Percentiles rank a stretch among this genome's conserved stretches.
These are phyloP conservation scores for Tuber umbilicatum DNA, from an alignment of 495 filamentous ascomycete genomes.

Conservation along the genomic window DNA sequence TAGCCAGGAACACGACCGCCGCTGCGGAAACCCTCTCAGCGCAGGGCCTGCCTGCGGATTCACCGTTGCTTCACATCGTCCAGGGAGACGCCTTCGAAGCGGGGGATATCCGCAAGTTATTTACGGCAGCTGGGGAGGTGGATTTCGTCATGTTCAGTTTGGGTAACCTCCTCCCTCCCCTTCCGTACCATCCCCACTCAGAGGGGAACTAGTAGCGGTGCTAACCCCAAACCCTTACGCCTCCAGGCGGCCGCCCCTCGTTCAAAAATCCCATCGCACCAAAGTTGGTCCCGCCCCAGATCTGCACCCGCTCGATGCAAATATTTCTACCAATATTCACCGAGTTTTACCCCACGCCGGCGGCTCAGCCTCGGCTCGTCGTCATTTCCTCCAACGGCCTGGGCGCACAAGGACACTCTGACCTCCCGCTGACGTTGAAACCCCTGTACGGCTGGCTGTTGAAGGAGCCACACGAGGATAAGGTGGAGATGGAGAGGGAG, in stretches of 20 bases:
- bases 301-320: constrained; percentile 26
- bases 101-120: constrained; percentile 13
- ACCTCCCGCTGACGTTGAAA: constrained; percentile 43
- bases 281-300: constrained; percentile 21
- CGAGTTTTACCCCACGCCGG: constrained; percentile 15
- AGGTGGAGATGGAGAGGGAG: constrained; percentile 43
- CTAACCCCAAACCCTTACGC: neutral
- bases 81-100: constrained; percentile 21
- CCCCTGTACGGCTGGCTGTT: constrained; percentile 43
- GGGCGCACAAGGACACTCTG: constrained; percentile 37
- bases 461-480: constrained; percentile 45
- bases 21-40: constrained; percentile 6
- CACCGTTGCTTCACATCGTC: constrained; percentile 10
- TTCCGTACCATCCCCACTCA: neutral
- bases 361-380: constrained; percentile 24
- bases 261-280: constrained; percentile 26
- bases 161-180: constrained; percentile 3
- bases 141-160: constrained; percentile 23
- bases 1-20: constrained; percentile 7
- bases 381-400: constrained; percentile 41
- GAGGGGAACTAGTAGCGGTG: neutral
- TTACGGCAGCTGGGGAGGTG: constrained; percentile 5
- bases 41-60: neutral
- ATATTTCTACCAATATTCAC: constrained; percentile 40
- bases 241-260: constrained; percentile 30